Evolutionary conservation across 495 filamentous ascomycete species (phyloP).

Genomic region (Lentithecium fluviatile): DNA sequence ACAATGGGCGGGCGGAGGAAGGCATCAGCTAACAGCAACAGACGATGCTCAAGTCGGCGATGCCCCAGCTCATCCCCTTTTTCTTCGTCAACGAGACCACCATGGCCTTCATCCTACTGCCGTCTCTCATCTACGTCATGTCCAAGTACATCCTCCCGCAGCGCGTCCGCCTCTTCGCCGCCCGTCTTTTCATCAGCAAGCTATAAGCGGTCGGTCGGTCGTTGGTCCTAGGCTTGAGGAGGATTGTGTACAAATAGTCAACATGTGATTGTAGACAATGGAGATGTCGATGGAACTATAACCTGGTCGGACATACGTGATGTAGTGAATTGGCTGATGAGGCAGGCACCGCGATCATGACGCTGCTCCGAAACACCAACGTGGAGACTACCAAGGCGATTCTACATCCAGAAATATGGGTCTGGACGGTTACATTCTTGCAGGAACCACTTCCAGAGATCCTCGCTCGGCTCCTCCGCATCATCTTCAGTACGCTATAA

Average conservation of each 20-base stretch:
- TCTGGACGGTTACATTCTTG: too few relatives aligned
- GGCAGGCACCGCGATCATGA: not conserved
- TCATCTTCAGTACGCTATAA: not conserved
- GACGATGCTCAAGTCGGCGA: slow-evolving; percentile 39
- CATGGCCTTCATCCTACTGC: slow-evolving; percentile 39
- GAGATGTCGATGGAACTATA: not conserved
- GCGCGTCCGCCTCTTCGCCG: slow-evolving; percentile 36
- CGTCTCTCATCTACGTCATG: slow-evolving; percentile 41
- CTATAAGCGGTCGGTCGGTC: slow-evolving; percentile 28
- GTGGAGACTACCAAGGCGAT: not conserved
- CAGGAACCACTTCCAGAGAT: too few relatives aligned
- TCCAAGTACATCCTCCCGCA: slow-evolving; percentile 42
- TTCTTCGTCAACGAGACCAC: slow-evolving; percentile 45
- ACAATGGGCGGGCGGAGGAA: not conserved
- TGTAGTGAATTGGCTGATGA: not conserved
- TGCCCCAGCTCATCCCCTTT: slow-evolving; percentile 45
- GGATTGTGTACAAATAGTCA: slow-evolving; percentile 25
- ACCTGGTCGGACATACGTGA: not conserved
- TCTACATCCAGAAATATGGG: not conserved
- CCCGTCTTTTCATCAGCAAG: slow-evolving; percentile 43
- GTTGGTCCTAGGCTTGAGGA: not conserved
- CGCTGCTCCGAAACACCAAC: not conserved
- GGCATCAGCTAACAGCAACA: slow-evolving; percentile 14
- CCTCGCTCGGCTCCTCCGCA: not conserved
- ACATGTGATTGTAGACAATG: slow-evolving; percentile 27